Conservation (phyloP, 2,329 filamentous ascomycete species). For the Aspergillus vadensis region DNA sequence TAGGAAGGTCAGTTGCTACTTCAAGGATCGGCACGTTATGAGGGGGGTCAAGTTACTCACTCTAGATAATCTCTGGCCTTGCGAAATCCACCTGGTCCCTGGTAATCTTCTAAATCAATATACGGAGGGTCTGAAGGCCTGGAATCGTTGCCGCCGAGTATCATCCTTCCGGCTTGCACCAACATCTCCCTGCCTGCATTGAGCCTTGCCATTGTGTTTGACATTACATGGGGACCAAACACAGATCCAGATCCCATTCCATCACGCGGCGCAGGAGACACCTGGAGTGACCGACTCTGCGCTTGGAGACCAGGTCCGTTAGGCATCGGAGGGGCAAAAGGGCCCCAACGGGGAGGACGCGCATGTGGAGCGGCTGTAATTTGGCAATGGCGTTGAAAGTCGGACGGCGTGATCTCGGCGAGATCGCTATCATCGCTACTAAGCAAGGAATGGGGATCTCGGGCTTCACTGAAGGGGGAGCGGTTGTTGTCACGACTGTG, state of each 20-base stretch:
- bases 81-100: constrained; percentile 2
- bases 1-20: constrained; percentile 13
- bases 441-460: background rate
- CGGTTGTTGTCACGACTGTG: background rate
- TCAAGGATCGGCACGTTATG: background rate
- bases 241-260: constrained; percentile 4
- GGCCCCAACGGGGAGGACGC: background rate
- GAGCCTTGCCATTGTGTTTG: constrained; percentile 24
- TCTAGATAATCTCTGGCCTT: constrained; percentile 11
- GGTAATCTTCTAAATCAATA: background rate
- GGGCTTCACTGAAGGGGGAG: background rate
- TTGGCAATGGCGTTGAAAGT: constrained; percentile 19
- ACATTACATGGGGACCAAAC: constrained; percentile 21
- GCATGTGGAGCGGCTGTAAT: background rate
- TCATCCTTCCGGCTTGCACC: constrained; percentile 14
- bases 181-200: constrained; percentile 19
- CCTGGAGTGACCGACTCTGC: background rate
- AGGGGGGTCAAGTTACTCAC: constrained; percentile 9
- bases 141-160: constrained; percentile 8
- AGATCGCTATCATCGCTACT: constrained; percentile 38
- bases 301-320: background rate
- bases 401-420: constrained; percentile 31
- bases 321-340: background rate
- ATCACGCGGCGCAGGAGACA: constrained; percentile 8
- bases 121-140: constrained; percentile 5